phyloP scores from a whole-genome alignment of 176 grass and related monocot species.

The Juncus inflexus region DNA sequence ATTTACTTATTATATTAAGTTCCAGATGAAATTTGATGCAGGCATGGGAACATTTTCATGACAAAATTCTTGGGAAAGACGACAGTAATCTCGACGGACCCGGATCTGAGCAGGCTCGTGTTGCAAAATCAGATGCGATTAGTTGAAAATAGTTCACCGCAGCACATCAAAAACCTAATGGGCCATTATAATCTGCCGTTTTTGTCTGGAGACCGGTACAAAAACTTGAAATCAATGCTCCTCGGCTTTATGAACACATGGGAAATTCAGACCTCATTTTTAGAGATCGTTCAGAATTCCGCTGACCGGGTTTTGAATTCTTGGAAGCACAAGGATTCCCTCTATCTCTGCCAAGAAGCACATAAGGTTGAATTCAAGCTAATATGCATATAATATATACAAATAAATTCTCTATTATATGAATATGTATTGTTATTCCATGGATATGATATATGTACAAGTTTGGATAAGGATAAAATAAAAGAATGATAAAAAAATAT shows the following conservation, averaged over 20 bases:
- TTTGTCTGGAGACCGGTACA: slow-evolving; percentile 5
- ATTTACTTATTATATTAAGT: too few relatives aligned
- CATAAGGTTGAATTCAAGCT: too few relatives aligned
- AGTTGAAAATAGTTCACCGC: slow-evolving; percentile 6
- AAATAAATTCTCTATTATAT: too few relatives aligned
- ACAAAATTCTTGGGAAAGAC: slow-evolving; percentile 11
- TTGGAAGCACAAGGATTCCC: too few relatives aligned
- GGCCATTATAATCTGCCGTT: slow-evolving; percentile 4
- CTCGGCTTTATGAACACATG: slow-evolving; percentile 3
- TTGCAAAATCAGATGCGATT: slow-evolving; percentile 23
- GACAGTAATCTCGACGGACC: slow-evolving; percentile 19
- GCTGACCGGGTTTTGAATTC: too few relatives aligned
- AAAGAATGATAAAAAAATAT: too few relatives aligned
- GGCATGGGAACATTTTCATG: slow-evolving; percentile 29
- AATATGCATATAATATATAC: too few relatives aligned
- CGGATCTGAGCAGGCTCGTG: slow-evolving; percentile 26
- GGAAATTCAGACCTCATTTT: neutral
- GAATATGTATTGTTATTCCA: too few relatives aligned
- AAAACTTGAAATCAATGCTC: neutral
- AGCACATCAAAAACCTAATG: neutral
- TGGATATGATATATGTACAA: too few relatives aligned
- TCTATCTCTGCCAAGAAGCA: too few relatives aligned
- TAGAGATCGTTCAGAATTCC: too few relatives aligned
- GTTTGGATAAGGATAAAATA: too few relatives aligned
- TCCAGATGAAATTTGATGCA: neutral